Conservation (phyloP, 2,329 filamentous ascomycete species). For the Aspergillus spinulosporus region DNA sequence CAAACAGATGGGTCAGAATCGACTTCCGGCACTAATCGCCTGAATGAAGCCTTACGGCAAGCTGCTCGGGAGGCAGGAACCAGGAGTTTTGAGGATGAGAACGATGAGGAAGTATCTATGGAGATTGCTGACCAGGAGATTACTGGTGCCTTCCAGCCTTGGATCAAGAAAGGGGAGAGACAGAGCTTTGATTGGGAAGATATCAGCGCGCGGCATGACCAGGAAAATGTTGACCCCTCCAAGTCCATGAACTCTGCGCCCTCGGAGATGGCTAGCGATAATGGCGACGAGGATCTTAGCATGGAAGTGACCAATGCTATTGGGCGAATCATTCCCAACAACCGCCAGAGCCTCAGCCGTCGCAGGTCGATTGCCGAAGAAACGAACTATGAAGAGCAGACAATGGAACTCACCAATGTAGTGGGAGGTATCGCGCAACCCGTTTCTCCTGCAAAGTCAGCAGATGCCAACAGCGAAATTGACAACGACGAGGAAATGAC, state of each 20-base stretch:
- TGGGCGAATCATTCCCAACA: slow-evolving; percentile 69
- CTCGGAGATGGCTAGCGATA: slow-evolving; percentile 37
- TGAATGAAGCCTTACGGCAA: slow-evolving; percentile 75
- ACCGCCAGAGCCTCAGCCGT: slow-evolving; percentile 40
- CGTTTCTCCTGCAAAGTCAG: slow-evolving; percentile 30
- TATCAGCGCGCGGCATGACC: slow-evolving; percentile 44
- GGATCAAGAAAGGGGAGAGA: slow-evolving; percentile 47
- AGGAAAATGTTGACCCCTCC: slow-evolving; percentile 47
- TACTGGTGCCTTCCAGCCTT: slow-evolving; percentile 51
- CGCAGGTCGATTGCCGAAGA: slow-evolving; percentile 45
- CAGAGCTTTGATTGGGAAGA: slow-evolving; percentile 46
- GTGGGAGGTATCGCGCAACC: slow-evolving; percentile 42
- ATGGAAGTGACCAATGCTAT: slow-evolving; percentile 91
- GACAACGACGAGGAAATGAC: slow-evolving; percentile 49
- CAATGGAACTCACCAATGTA: slow-evolving; percentile 50
- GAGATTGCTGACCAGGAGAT: slow-evolving; percentile 67
- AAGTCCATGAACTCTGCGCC: slow-evolving; percentile 18
- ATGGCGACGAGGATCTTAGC: slow-evolving; percentile 70
- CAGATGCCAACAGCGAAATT: slow-evolving; percentile 30
- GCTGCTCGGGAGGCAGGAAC: slow-evolving; percentile 76
- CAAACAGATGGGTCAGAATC: slow-evolving; percentile 52
- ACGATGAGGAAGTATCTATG: slow-evolving; percentile 72
- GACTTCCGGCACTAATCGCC: slow-evolving; percentile 67
- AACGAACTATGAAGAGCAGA: slow-evolving; percentile 50
- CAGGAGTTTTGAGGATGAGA: slow-evolving; percentile 63